phyloP scores from a whole-genome alignment of 371 early-diverging fungal genomes.

The Mucor irregularis region DNA sequence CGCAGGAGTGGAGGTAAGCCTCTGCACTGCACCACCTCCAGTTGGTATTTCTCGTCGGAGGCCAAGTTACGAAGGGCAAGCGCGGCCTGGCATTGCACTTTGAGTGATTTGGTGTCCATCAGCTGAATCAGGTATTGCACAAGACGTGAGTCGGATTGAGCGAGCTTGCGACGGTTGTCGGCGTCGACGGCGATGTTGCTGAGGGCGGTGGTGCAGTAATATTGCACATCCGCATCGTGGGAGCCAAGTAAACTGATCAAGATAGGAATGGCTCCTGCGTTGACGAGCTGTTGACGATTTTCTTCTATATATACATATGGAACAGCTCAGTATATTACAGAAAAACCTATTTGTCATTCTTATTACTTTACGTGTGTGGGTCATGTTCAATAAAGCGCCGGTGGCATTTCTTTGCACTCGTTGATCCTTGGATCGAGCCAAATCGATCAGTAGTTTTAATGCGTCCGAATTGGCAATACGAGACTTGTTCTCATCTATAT shows the following conservation, averaged over 20 bases:
- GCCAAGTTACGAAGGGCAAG: slow-evolving; percentile 79
- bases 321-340: background rate
- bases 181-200: slow-evolving; percentile 93
- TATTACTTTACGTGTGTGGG: slow-evolving; percentile 69
- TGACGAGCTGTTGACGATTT: slow-evolving; percentile 84
- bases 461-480: slow-evolving; percentile 88
- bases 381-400: slow-evolving; percentile 94
- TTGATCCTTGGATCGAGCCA: slow-evolving; percentile 84
- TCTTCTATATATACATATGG: slow-evolving; percentile 53
- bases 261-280: slow-evolving; percentile 85
- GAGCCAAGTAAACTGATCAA: slow-evolving; percentile 79
- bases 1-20: slow-evolving; percentile 77
- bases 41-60: slow-evolving; percentile 87
- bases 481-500: slow-evolving; percentile 84
- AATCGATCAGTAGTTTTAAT: slow-evolving; percentile 70
- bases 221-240: slow-evolving; percentile 85
- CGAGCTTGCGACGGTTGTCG: slow-evolving; percentile 71
- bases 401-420: slow-evolving; percentile 92
- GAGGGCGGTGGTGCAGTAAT: slow-evolving; percentile 90
- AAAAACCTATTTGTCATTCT: background rate
- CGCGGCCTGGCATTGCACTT: slow-evolving; percentile 70
- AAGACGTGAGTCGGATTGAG: slow-evolving; percentile 75
- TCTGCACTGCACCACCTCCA: slow-evolving; percentile 76
- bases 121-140: slow-evolving; percentile 79
- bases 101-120: slow-evolving; percentile 77